Evolutionary conservation across 169 alveolate species (phyloP).

Genomic region (Perkinsus olseni): DNA sequence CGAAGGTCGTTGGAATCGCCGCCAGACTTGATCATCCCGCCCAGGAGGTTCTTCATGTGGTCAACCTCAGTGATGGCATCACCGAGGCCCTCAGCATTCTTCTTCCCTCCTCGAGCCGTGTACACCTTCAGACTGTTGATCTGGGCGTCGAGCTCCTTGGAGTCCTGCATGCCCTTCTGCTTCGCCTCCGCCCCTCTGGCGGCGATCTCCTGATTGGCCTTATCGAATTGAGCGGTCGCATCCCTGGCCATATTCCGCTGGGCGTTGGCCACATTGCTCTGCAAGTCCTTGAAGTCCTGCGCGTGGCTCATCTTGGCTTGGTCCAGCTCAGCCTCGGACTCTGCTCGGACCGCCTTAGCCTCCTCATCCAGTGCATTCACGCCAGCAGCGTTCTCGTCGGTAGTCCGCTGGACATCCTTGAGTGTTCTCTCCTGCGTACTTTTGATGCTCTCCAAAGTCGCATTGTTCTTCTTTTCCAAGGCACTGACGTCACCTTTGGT

Average conservation of each 20-base stretch:
- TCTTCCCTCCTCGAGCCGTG: neutral
- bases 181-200: neutral
- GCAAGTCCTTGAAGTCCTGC: neutral
- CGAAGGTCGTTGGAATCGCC: neutral
- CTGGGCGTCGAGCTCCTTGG: neutral
- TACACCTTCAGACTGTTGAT: neutral
- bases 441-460: neutral
- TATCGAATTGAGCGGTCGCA: neutral
- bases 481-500: neutral
- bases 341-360: neutral
- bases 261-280: neutral
- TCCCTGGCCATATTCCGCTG: neutral
- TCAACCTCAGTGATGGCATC: neutral
- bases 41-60: neutral
- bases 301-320: neutral
- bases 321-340: neutral
- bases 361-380: neutral
- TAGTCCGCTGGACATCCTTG: neutral
- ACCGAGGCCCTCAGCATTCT: neutral
- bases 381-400: neutral
- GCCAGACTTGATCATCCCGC: neutral
- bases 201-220: neutral
- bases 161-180: neutral
- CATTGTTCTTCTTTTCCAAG: neutral
- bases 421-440: neutral